Evolutionary conservation across 306 rosid species (phyloP).

Genomic region (Dryas octopetala): DNA sequence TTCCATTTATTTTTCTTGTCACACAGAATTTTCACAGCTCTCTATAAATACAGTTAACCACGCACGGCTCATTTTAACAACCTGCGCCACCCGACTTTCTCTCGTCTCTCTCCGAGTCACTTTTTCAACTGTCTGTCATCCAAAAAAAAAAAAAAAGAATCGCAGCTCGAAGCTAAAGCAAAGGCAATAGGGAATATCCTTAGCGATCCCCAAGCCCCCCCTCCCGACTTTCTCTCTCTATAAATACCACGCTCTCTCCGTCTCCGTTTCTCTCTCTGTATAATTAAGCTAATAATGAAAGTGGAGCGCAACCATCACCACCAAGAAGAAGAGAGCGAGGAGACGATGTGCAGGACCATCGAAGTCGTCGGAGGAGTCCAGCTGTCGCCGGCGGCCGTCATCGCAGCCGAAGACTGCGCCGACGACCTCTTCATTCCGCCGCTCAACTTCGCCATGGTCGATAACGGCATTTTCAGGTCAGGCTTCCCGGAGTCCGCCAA

Average conservation of each 20-base stretch:
- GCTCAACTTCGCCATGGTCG: conserved; percentile 89
- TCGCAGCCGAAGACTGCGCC: conserved; percentile 29
- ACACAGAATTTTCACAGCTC: not conserved
- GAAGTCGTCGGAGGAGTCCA: conserved; percentile 24
- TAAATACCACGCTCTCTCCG: conserved; percentile 5
- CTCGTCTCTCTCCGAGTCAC: not conserved
- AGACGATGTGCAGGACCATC: conserved; percentile 49
- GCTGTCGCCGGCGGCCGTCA: not conserved
- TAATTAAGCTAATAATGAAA: conserved; percentile 45
- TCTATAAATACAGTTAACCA: conserved; percentile 12
- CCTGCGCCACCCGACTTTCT: not conserved
- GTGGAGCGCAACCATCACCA: conserved; percentile 31
- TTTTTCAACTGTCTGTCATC: conserved; percentile 12
- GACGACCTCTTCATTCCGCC: conserved; percentile 80
- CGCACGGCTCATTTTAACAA: conserved; percentile 4
- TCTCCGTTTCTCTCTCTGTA: not conserved
- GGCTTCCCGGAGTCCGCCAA: conserved; percentile 88
- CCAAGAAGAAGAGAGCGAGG: conserved; percentile 1
- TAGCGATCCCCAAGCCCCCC: conserved; percentile 31
- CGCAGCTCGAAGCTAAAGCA: conserved; percentile 6
- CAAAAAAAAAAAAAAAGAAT: not conserved
- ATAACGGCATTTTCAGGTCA: conserved; percentile 92
- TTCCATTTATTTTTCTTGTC: not conserved
- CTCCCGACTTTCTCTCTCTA: not conserved
- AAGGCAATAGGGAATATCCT: conserved; percentile 42